phyloP scores from a whole-genome alignment of 2,329 filamentous ascomycete species.

The Didymella sp. region DNA sequence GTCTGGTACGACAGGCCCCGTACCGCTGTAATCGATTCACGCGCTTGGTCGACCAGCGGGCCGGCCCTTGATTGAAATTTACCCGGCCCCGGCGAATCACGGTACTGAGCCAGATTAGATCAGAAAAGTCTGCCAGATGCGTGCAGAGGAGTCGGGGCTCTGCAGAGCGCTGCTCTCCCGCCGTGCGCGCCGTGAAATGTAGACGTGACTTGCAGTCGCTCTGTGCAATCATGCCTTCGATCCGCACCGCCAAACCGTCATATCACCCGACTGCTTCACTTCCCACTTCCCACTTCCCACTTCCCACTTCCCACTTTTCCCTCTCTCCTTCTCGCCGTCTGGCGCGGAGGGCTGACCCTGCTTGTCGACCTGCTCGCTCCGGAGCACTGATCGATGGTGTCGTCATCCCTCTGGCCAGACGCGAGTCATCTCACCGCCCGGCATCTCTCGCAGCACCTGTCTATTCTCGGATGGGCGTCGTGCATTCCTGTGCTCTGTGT shows the following conservation, averaged over 20 bases:
- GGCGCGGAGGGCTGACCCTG: conserved; percentile 25
- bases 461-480: conserved; percentile 18
- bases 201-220: conserved; percentile 12
- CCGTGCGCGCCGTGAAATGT: conserved; percentile 14
- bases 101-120: neutral
- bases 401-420: conserved; percentile 36
- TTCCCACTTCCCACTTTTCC: conserved; percentile 15
- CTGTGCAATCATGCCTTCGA: conserved; percentile 20
- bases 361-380: conserved; percentile 26
- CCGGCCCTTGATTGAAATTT: conserved; percentile 41
- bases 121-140: conserved; percentile 36
- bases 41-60: conserved; percentile 36
- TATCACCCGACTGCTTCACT: conserved; percentile 41
- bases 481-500: conserved; percentile 33
- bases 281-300: conserved; percentile 14
- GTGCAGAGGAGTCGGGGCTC: conserved; percentile 21
- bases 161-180: conserved; percentile 11
- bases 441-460: conserved; percentile 31
- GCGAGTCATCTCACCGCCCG: conserved; percentile 50
- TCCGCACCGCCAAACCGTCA: conserved; percentile 16
- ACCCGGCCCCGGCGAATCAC: neutral
- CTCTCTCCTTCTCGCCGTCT: conserved; percentile 6
- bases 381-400: conserved; percentile 33
- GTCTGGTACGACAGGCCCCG: conserved; percentile 38
- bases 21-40: conserved; percentile 33